A percentile compares a stretch with the other conserved stretches of the same genome.
Evolutionary conservation across 495 filamentous ascomycete genomes (phyloP).

Genomic region (Massariosphaeria phaeospora): DNA sequence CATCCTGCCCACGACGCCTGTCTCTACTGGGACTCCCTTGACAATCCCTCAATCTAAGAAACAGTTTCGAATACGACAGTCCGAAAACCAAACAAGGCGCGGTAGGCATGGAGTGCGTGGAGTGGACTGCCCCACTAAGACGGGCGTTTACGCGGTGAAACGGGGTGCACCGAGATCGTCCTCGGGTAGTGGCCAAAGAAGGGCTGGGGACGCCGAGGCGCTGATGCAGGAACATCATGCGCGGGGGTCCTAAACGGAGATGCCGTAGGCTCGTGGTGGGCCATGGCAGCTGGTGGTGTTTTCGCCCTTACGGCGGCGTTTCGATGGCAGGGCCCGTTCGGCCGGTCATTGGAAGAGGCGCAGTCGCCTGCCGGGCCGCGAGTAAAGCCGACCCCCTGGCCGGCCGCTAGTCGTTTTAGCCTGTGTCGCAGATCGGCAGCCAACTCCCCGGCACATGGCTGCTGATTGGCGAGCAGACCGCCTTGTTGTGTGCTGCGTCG

Average conservation of each 20-base stretch:
- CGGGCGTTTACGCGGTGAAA: conserved; percentile 25
- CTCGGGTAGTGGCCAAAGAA: conserved; percentile 24
- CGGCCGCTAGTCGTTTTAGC: background rate
- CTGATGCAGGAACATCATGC: conserved; percentile 32
- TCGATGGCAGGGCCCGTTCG: background rate
- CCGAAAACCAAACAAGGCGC: conserved; percentile 18
- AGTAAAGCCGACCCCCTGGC: conserved; percentile 6
- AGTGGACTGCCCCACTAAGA: conserved; percentile 11
- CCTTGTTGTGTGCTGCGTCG: conserved; percentile 13
- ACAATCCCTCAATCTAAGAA: conserved; percentile 23
- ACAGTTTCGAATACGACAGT: conserved; percentile 17
- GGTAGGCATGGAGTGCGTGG: conserved; percentile 9
- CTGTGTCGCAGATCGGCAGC: background rate
- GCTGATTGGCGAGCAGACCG: background rate
- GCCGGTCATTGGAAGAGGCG: conserved; percentile 14
- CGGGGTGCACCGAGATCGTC: conserved; percentile 10
- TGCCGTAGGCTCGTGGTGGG: background rate
- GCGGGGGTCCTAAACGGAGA: conserved; percentile 10
- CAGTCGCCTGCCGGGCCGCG: conserved; percentile 20
- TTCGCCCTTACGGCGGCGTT: conserved; percentile 1
- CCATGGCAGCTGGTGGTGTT: background rate
- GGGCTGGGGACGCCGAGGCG: background rate
- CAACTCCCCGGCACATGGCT: conserved; percentile 3
- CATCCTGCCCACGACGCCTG: background rate
- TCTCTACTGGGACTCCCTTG: background rate